Percentiles rank a stretch among this genome's conserved stretches.
Evolutionary conservation across 2,329 filamentous ascomycete species (phyloP).

Genomic region (Cladosporium austrohemisphaericum): DNA sequence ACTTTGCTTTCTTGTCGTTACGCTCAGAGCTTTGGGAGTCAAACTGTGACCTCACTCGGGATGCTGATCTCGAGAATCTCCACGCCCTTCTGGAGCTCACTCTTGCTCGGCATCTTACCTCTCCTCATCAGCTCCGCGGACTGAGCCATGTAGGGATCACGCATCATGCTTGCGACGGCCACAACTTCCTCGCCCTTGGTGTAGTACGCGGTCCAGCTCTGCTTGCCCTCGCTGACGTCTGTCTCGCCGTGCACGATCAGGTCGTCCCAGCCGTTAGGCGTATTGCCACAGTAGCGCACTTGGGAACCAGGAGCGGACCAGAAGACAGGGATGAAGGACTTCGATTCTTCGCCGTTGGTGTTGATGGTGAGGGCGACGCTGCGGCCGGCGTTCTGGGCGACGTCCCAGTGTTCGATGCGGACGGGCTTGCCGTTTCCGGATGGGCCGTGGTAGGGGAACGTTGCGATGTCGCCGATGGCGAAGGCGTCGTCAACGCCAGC

Average conservation of each 20-base stretch:
- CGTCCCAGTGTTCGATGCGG: conserved; percentile 98
- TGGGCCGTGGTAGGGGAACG: conserved; percentile 89
- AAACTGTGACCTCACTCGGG: conserved; percentile 46
- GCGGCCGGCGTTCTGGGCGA: conserved; percentile 88
- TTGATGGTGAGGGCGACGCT: conserved; percentile 74
- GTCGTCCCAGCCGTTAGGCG: conserved; percentile 78
- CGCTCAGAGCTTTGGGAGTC: conserved; percentile 5
- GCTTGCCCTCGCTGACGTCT: conserved; percentile 54
- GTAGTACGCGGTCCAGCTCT: conserved; percentile 87
- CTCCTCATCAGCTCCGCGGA: conserved; percentile 78
- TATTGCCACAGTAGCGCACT: conserved; percentile 89
- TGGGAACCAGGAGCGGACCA: conserved; percentile 92
- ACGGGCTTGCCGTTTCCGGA: conserved; percentile 69
- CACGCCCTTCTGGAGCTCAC: conserved; percentile 62
- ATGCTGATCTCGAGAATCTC: conserved; percentile 46
- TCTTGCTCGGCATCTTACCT: conserved; percentile 79
- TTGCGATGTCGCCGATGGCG: conserved; percentile 91
- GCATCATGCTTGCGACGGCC: conserved; percentile 84
- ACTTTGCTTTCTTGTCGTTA: no score
- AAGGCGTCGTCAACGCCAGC: conserved; percentile 76
- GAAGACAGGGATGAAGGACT: conserved; percentile 87
- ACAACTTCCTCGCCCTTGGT: conserved; percentile 80
- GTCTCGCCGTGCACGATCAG: conserved; percentile 74
- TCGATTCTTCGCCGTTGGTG: conserved; percentile 56
- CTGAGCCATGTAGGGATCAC: conserved; percentile 82